Base-by-base conservation (phyloP, 495 filamentous ascomycete genomes). In the Lasiosphaeria miniovina region DNA sequence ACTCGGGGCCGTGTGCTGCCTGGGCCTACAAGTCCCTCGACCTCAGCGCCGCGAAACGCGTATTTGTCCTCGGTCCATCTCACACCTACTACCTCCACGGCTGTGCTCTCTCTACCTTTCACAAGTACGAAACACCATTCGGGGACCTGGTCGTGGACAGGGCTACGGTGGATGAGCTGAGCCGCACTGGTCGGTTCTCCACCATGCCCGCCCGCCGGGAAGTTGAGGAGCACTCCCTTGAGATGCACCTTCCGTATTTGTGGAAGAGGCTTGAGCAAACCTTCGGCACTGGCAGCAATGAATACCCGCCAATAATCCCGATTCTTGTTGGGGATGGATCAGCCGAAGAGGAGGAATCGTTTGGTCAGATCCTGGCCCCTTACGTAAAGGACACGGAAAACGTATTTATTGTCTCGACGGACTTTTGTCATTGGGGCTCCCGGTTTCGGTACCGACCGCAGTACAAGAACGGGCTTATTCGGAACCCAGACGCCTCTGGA, bases 381-480 rank as follows among this genome's bases (percentile, higher is more conserved):
- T 96, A 95, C 66, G 76, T 98, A 7, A 78, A 81, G 43, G 89
- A 96, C 68, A 84, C 86, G 4, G 79, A 79, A 17, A 94, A 88
- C 61, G 83, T 88, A 9, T 98, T 96, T 71, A 83, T 98, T 62
- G 82, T 98, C 55, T 90, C 86, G 69, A 96, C 91, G 4, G 94
- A 98, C 70, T 98, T 98, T 71, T 96, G 93, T 61, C 94, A 98
- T 74, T 98, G 94, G 94, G 94, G 94, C 17, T 67, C 80, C 15
- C 84, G 91, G 15, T 98, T 97, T 73, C 79, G 80, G 41, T 98
- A 98, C 71, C 93, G 67, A 6, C 69, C 69, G 1, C 50, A 63
- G 10, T 68, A 63, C 36, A 36, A 50, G 24, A 52, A 67, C 17
- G 69, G 69, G 15, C 15, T 33, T 24, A 57, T 71, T 14, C 51